Evolutionary conservation across 805 yeast species (phyloP), one percentile per base, ranked within the genome.

Genomic region (Hanseniaspora guilliermondii): DNA sequence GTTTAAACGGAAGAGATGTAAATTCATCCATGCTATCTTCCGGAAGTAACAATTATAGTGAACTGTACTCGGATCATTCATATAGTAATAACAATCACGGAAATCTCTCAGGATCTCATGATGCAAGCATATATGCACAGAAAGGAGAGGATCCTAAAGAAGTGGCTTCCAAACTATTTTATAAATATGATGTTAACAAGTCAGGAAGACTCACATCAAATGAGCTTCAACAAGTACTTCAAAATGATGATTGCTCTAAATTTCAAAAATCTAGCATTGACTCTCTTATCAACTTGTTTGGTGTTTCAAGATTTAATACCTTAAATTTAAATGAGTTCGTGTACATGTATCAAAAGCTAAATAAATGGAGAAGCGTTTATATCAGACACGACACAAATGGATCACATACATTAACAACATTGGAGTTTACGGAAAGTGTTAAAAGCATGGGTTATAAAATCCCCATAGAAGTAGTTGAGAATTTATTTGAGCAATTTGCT

Each of bases 371-470:
- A 53, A 64, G 65, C 47, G 59, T 66, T 2, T 68, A 67, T 62
- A 69, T 67, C 16, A 69, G 65, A 54, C 66, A 64, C 49, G 70
- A 67, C 55, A 63, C 66, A 16, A 65, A 67, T 45, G 63, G 65
- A 3, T 64, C 69, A 3, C 66, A 63, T 19, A 65, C 71, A 3
- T 53, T 67, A 14, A 59, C 65, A 19, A 60, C 62, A 0, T 59
- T 61, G 22, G 70, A 68, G 49, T 68, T 60, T 47, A 67, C 65
- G 41, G 67, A 68, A 47, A 60, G 68, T 25, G 52, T 68, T 32
- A 67, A 66, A 48, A 68, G 65, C 39, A 58, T 68, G 45, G 66
- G 69, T 2, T 68, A 68, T 49, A 49, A 64, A 50, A 59, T 68
- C 27, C 70, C 71, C 4, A 63, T 64, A 45, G 70, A 65, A 49